Conservation (phyloP, 495 filamentous ascomycete genomes). For the Geopyxis carbonaria region DNA sequence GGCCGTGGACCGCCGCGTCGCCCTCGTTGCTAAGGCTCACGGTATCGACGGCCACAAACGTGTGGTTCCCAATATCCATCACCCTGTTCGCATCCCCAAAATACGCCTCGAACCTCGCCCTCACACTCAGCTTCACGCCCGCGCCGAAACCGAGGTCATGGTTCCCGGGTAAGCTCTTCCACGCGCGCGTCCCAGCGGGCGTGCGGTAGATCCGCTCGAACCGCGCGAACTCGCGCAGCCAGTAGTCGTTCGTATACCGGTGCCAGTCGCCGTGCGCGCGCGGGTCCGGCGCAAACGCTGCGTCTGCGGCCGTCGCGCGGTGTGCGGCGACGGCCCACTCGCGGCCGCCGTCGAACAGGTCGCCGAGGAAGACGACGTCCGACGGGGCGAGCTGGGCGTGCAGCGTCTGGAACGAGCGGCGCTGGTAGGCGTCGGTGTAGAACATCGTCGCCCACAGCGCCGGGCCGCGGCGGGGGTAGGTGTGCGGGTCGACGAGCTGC, state of each 20-base stretch:
- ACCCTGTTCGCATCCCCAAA: constrained; percentile 81
- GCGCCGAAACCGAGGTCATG: constrained; percentile 91
- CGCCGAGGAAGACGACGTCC: constrained; percentile 76
- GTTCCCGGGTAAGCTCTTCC: constrained; percentile 78
- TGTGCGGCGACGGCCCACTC: constrained; percentile 59
- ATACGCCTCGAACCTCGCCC: constrained; percentile 67
- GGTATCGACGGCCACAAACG: constrained; percentile 78
- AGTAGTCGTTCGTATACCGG: constrained; percentile 58
- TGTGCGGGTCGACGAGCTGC: constrained; percentile 94
- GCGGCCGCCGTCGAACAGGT: constrained; percentile 89
- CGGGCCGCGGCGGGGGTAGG: constrained; percentile 88
- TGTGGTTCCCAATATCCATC: constrained; percentile 86
- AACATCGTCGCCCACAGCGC: constrained; percentile 60
- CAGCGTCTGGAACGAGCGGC: constrained; percentile 56
- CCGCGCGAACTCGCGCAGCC: constrained; percentile 64
- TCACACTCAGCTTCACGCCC: constrained; percentile 59
- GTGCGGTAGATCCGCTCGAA: constrained; percentile 65
- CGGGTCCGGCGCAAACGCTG: constrained; percentile 35
- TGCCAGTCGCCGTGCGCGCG: constrained; percentile 40
- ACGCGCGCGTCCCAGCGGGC: constrained; percentile 50
- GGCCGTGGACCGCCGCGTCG: constrained; percentile 47
- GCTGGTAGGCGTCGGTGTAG: constrained; percentile 79
- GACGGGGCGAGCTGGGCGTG: constrained; percentile 57
- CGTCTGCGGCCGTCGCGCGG: constrained; percentile 29
- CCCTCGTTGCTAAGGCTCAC: constrained; percentile 54